These are phyloP conservation scores for Erythrophleum ivorense DNA, from an alignment of 331 rosid genomes.

Conservation along the genomic window DNA sequence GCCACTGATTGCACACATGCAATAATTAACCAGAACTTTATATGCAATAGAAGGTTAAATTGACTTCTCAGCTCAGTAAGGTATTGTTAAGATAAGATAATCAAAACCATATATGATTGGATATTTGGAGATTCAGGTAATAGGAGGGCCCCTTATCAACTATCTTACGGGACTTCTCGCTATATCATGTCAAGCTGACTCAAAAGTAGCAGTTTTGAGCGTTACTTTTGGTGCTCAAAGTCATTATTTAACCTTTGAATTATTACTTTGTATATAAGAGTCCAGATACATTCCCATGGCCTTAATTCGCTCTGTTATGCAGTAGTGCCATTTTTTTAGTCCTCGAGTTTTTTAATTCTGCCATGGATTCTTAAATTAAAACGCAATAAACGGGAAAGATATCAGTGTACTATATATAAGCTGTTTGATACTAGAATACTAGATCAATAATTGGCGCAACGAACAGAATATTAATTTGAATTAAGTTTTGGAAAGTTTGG, in stretches of 20 bases:
- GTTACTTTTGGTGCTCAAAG: conserved; percentile 37
- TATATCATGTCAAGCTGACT: conserved; percentile 46
- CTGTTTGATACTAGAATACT: not conserved
- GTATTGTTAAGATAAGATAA: conserved; percentile 54
- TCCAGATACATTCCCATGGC: conserved; percentile 33
- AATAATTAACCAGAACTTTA: conserved; percentile 26
- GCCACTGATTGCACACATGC: conserved; percentile 18
- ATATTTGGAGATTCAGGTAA: conserved; percentile 51
- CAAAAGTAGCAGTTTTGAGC: conserved; percentile 44
- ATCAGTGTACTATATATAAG: not conserved
- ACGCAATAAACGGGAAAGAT: not conserved
- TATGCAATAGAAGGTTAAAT: not conserved
- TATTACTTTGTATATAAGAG: conserved; percentile 33
- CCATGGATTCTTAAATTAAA: conserved; percentile 26
- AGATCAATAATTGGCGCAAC: conserved; percentile 42
- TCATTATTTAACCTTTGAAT: conserved; percentile 45
- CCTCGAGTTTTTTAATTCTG: conserved; percentile 27
- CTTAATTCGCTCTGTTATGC: conserved; percentile 34
- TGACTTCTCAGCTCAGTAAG: conserved; percentile 28
- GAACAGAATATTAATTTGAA: conserved; percentile 8
- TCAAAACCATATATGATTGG: conserved; percentile 55
- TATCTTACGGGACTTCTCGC: not conserved
- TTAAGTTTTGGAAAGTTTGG: too few relatives aligned
- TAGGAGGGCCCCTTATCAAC: conserved; percentile 42
- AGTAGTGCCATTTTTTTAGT: conserved; percentile 26